phyloP scores from a whole-genome alignment of 192 early-diverging fungal species.

The Coemansia guatemalensis region DNA sequence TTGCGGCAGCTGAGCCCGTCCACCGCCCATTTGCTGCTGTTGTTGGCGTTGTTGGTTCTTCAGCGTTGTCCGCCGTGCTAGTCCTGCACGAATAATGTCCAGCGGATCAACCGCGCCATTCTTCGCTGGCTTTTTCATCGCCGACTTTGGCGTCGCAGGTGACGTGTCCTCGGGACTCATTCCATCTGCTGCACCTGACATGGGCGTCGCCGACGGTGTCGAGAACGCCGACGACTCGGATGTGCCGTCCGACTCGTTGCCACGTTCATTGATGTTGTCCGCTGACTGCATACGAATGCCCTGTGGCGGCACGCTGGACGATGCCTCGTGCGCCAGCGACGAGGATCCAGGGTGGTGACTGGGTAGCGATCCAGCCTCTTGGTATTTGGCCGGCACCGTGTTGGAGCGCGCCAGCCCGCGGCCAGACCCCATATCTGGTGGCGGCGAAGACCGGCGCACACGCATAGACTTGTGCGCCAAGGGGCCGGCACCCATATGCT shows the following conservation, averaged over 20 bases:
- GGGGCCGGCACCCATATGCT: slow-evolving; percentile 15
- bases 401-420: slow-evolving; percentile 46
- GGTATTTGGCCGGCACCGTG: slow-evolving; percentile 42
- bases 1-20: slow-evolving; percentile 21
- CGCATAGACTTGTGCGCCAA: slow-evolving; percentile 47
- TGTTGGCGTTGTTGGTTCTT: slow-evolving; percentile 47
- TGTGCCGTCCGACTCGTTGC: slow-evolving; percentile 4
- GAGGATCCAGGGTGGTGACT: slow-evolving; percentile 9
- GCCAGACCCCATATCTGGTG: slow-evolving; percentile 23
- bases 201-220: slow-evolving; percentile 20
- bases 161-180: slow-evolving; percentile 12
- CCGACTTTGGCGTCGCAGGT: slow-evolving; percentile 19
- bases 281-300: slow-evolving; percentile 18
- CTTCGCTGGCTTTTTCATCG: slow-evolving; percentile 33
- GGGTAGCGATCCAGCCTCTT: slow-evolving; percentile 18
- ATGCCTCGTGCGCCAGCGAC: slow-evolving; percentile 11
- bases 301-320: slow-evolving; percentile 14
- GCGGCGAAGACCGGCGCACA: slow-evolving; percentile 38
- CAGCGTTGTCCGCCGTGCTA: slow-evolving; percentile 46
- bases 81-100: slow-evolving; percentile 50
- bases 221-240: slow-evolving; percentile 9
- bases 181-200: slow-evolving; percentile 2
- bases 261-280: slow-evolving; percentile 4
- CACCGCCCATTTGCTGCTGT: slow-evolving; percentile 7
- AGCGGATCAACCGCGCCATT: slow-evolving; percentile 39